Conservation (phyloP, 441 rosid genomes). For the Jatropha podagrica region DNA sequence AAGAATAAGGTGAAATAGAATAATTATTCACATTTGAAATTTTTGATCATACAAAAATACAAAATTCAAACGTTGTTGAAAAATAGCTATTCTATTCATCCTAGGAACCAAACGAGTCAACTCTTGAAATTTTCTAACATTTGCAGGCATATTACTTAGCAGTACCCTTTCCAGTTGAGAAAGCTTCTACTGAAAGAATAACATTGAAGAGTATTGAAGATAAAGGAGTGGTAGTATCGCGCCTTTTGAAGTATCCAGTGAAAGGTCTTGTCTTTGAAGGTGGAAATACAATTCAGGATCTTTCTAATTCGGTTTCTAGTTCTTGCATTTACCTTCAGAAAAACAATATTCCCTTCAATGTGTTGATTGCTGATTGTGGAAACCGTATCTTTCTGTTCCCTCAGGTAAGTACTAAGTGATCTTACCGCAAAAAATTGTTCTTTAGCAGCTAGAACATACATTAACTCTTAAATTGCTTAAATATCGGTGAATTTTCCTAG, state of each 20-base stretch:
- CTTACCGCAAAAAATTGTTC: too few relatives aligned
- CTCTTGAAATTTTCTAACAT: background rate
- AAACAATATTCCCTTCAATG: conserved; percentile 71
- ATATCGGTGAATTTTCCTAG: conserved; percentile 26
- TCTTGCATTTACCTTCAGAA: conserved; percentile 69
- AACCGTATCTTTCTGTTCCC: conserved; percentile 64
- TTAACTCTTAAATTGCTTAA: background rate
- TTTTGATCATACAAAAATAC: too few relatives aligned
- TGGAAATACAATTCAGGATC: conserved; percentile 47
- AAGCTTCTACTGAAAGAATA: conserved; percentile 51
- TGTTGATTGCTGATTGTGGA: conserved; percentile 67
- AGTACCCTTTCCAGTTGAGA: conserved; percentile 72
- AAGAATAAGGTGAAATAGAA: too few relatives aligned
- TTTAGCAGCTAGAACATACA: too few relatives aligned
- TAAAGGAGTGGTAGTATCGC: conserved; percentile 48
- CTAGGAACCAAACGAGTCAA: too few relatives aligned
- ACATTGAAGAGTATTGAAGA: conserved; percentile 26
- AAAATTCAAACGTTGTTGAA: too few relatives aligned
- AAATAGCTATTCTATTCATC: too few relatives aligned
- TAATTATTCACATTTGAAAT: too few relatives aligned
- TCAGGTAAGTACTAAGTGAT: conserved; percentile 44
- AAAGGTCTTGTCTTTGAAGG: conserved; percentile 68
- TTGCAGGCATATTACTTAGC: conserved; percentile 77
- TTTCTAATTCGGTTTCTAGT: conserved; percentile 56
- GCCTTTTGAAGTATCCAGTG: conserved; percentile 60